A percentile compares a stretch with the other conserved stretches of the same genome.
Conservation (phyloP, 169 alveolate species). For the Eimeria acervulina region DNA sequence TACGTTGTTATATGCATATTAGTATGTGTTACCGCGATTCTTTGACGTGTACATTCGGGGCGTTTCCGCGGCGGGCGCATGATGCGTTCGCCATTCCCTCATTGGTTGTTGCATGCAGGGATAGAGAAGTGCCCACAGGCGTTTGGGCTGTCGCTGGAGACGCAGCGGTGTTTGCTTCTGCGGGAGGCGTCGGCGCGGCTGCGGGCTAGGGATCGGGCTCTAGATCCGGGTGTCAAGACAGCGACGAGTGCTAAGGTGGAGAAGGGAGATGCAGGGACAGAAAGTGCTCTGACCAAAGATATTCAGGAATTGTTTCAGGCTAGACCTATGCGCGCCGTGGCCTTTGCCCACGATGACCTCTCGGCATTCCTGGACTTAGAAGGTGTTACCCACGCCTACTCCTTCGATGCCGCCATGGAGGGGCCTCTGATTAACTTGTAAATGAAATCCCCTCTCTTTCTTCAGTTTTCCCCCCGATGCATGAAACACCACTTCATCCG, state of each 20-base stretch:
- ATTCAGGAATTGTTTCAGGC: conserved; percentile 35
- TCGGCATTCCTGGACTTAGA: conserved; percentile 89
- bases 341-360: conserved; percentile 92
- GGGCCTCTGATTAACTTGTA: conserved; percentile 91
- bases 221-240: neutral
- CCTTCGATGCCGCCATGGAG: conserved; percentile 94
- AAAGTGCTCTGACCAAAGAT: conserved; percentile 5
- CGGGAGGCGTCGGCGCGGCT: conserved; percentile 71
- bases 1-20: neutral
- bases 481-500: neutral
- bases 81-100: neutral
- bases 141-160: conserved; percentile 78
- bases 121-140: conserved; percentile 83
- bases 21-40: neutral
- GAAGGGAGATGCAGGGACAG: neutral
- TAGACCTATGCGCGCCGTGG: conserved; percentile 83
- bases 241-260: neutral
- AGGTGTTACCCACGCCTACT: conserved; percentile 93
- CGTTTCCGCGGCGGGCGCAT: neutral
- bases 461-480: neutral
- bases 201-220: conserved; percentile 8
- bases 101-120: conserved; percentile 42
- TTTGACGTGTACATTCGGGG: neutral
- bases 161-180: conserved; percentile 76
- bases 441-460: neutral